phyloP scores from a whole-genome alignment of 2,329 filamentous ascomycete genomes.

The Malbranchea zuffiana region DNA sequence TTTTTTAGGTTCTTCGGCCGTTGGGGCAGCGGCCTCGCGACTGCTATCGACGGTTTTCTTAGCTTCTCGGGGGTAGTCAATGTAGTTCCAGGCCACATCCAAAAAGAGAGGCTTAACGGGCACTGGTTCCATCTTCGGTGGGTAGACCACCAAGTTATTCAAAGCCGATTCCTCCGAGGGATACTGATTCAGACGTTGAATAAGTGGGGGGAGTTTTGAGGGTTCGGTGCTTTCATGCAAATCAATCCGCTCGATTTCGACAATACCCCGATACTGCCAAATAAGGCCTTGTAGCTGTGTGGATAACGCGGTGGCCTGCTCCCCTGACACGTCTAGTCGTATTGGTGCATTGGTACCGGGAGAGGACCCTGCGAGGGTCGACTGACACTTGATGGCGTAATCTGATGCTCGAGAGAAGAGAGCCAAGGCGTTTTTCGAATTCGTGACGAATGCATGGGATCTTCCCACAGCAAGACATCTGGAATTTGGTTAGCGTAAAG shows the following conservation, averaged over 20 bases:
- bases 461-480: slow-evolving; percentile 75
- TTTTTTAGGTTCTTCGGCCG: slow-evolving; percentile 48
- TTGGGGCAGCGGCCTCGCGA: slow-evolving; percentile 18
- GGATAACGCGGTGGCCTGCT: slow-evolving; percentile 50
- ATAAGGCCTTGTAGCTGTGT: slow-evolving; percentile 58
- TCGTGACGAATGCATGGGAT: slow-evolving; percentile 65
- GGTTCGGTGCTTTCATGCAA: slow-evolving; percentile 37
- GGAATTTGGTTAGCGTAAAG: slow-evolving; percentile 13
- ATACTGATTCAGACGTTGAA: slow-evolving; percentile 67
- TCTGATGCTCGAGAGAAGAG: slow-evolving; percentile 63
- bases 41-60: slow-evolving; percentile 16
- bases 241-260: slow-evolving; percentile 61
- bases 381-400: slow-evolving; percentile 45
- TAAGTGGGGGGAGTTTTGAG: slow-evolving; percentile 47
- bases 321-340: slow-evolving; percentile 55
- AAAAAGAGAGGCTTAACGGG: slow-evolving; percentile 93
- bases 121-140: slow-evolving; percentile 68
- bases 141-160: slow-evolving; percentile 72
- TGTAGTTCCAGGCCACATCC: slow-evolving; percentile 95
- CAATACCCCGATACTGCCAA: slow-evolving; percentile 71
- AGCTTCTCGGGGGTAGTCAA: slow-evolving; percentile 66
- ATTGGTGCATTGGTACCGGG: slow-evolving; percentile 41
- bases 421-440: slow-evolving; percentile 70
- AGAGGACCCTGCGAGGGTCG: slow-evolving; percentile 19
- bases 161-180: slow-evolving; percentile 61